Evolutionary conservation across 352 stramenopile genomes (phyloP), one percentile per base, ranked within the genome.

Genomic region (Halophytophthora polymorphica): DNA sequence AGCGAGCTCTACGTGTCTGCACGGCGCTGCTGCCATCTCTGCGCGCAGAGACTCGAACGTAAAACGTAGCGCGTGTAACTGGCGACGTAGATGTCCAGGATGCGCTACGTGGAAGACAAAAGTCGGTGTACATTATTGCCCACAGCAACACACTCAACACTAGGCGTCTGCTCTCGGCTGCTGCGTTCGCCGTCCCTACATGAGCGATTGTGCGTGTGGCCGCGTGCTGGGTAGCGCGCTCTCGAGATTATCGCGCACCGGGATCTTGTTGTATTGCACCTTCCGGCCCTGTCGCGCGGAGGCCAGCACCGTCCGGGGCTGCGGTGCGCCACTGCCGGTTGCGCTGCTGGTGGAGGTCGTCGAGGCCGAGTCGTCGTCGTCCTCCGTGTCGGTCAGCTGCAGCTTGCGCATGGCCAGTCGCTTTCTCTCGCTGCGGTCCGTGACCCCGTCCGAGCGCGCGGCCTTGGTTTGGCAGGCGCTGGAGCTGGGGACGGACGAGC

Each of bases 181-280:
- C 25, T 31, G 4, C 25, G 25, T 8, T 31, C 25, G 25, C 25
- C 25, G 25, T 8, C 25, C 8, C 25, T 31, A 31, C 25, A 8
- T 31, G 25, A 31, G 25, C 25, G 25, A 31, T 8, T 8, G 25
- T 8, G 25, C 25, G 25, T 4, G 4, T 31, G 25, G 25, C 25
- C 25, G 25, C 25, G 25, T 31, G 25, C 25, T 31, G 25, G 25
- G 25, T 4, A 31, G 25, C 25, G 25, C 25, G 25, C 25, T 31
- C 25, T 31, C 25, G 25, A 31, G 25, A 31, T 31, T 8, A 31
- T 31, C 25, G 8, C 25, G 25, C 25, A 8, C 25, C 25, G 77
- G 71, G 10, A 88, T 45, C 54, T 73, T 78, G 46, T 75, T 66
- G 58, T 88, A 88, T 28, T 83, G 70, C 36, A 70, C 64, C 58